Percentiles rank a stretch among this genome's conserved stretches.
These are phyloP conservation scores for Chenopodium formosanum DNA, from an alignment of 148 eudicot species.

Conservation along the genomic window DNA sequence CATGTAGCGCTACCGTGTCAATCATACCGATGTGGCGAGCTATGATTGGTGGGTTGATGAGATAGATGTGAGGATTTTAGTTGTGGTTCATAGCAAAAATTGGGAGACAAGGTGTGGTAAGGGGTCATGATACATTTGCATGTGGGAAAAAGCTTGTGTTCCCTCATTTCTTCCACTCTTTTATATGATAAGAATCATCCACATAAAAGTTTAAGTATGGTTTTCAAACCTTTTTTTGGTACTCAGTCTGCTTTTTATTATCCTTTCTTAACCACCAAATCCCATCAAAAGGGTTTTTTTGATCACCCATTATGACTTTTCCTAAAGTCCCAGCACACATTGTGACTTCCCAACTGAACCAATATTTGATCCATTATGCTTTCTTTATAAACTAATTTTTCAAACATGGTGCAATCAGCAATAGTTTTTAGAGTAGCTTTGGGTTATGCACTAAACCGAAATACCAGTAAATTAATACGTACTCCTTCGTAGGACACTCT, in stretches of 20 bases:
- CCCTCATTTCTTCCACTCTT: conserved; percentile 14
- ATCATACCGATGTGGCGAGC: neutral
- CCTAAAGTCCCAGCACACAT: neutral
- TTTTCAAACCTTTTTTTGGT: conserved; percentile 17
- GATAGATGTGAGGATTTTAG: neutral
- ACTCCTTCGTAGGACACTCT: no score
- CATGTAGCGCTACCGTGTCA: neutral
- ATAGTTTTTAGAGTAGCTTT: no score
- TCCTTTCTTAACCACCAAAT: neutral
- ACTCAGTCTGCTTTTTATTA: conserved; percentile 1
- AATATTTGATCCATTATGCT: neutral
- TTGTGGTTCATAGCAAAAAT: neutral
- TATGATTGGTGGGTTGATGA: conserved; percentile 10
- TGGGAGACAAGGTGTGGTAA: conserved; percentile 51
- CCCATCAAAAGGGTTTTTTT: neutral
- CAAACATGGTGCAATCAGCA: neutral
- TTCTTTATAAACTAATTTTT: neutral
- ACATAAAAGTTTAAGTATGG: conserved; percentile 20
- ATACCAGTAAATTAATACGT: no score
- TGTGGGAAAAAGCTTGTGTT: conserved; percentile 42
- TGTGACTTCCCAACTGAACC: neutral
- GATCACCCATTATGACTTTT: neutral
- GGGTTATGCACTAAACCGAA: no score
- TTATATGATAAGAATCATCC: conserved; percentile 11
- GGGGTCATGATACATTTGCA: conserved; percentile 45